These are phyloP conservation scores for Panicum virgatum DNA, from an alignment of 202 grass and related monocot species.

Conservation along the genomic window DNA sequence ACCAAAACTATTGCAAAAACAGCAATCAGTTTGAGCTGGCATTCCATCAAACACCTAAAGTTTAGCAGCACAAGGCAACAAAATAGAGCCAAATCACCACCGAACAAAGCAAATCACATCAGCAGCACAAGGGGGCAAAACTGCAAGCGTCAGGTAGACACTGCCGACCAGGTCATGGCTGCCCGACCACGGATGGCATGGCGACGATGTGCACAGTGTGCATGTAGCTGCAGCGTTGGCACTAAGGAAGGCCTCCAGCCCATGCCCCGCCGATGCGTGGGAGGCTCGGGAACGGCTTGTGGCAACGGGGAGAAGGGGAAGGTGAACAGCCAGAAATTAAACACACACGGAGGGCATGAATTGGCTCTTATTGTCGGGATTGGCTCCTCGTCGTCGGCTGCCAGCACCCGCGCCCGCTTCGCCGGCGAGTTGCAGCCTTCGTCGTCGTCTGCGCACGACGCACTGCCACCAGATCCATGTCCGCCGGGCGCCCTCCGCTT, in stretches of 20 bases:
- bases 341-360: background rate
- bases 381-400: background rate
- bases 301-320: no score
- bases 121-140: background rate
- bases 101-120: background rate
- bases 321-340: no score
- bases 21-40: background rate
- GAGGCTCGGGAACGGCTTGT: no score
- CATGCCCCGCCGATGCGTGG: no score
- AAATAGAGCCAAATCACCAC: no score
- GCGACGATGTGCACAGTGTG: no score
- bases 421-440: conserved; percentile 40
- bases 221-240: no score
- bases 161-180: no score
- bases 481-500: background rate
- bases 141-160: background rate
- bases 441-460: conserved; percentile 15
- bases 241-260: no score
- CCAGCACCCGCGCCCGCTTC: conserved; percentile 4
- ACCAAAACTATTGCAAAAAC: background rate
- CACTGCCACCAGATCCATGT: background rate
- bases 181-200: no score
- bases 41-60: no score
- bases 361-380: background rate
- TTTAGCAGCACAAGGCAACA: no score